Evolutionary conservation across 805 yeast genomes (phyloP), one percentile per base, ranked within the genome.

Genomic region (Peterozyma xylosa): DNA sequence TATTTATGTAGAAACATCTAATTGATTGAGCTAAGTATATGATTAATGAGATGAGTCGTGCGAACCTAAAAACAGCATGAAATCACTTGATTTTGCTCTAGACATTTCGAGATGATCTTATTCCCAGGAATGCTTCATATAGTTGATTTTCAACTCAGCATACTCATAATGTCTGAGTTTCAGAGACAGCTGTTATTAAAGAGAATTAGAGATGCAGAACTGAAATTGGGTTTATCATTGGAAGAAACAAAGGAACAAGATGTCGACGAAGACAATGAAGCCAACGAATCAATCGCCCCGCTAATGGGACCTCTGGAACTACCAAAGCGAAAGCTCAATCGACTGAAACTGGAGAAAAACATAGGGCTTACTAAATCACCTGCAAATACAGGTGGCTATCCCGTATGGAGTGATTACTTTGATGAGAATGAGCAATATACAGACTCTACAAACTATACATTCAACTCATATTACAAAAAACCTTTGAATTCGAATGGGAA

Each of bases 401-500:
- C 58, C 14, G n/a, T 45, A 16, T 67, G 73, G 73, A 35, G 47
- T 0, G 63, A 60, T 5, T 68, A 48, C 47, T 72, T 72, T 44
- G 56, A 56, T 2, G 35, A 48, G 13, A 57, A 60, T 32, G 62
- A 45, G 3, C 30, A 40, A 4, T 37, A 41, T 9, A 33, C 29
- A 2, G 50, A 52, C 15, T 42, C 42, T 3, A 32, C 56, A 1
- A 63, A 64, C 0, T 59, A 62, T 34, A 38, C 46, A 6, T 76
- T 80, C 55, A 75, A 80, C 46, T 74, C 79, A 0, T 86, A 80
- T 57, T 85, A 70, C 51, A 66, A 66, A 9, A 67, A 76, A 0
- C 90, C 95, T 0, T 21, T 36, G 0, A 47, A 52, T 7, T 43
- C 52, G 0, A 48, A 53, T 1, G 53, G 56, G 0, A 57, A 68